These are phyloP conservation scores for Plasmodium berghei DNA, from an alignment of 169 alveolate genomes.

Conservation along the genomic window DNA sequence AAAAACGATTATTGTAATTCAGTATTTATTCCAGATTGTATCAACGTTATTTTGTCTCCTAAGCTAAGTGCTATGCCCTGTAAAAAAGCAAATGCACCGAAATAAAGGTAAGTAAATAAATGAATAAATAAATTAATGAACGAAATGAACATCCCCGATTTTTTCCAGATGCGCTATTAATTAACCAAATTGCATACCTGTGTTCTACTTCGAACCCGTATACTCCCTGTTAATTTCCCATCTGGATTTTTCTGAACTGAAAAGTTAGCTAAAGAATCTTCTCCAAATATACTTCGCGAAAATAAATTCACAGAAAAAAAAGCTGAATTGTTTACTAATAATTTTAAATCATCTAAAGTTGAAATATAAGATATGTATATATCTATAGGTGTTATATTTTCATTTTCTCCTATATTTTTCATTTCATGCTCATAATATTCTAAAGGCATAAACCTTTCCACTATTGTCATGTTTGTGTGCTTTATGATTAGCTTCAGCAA, in stretches of 20 bases:
- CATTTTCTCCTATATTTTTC: slow-evolving; percentile 51
- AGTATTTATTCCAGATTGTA: slow-evolving; percentile 50
- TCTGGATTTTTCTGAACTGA: slow-evolving; percentile 83
- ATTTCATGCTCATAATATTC: slow-evolving; percentile 60
- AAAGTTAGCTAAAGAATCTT: slow-evolving; percentile 93
- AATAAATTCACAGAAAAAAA: slow-evolving; percentile 93
- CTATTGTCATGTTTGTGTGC: slow-evolving; percentile 71
- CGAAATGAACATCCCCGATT: too few species aligned
- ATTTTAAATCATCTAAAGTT: slow-evolving; percentile 75
- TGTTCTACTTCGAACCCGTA: slow-evolving; percentile 80
- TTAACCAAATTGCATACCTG: slow-evolving; percentile 59
- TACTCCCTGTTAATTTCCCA: slow-evolving; percentile 80
- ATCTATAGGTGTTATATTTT: slow-evolving; percentile 71
- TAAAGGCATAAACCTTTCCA: slow-evolving; percentile 73
- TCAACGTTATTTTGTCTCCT: slow-evolving; percentile 68
- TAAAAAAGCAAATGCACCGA: not conserved
- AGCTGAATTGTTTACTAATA: slow-evolving; percentile 77
- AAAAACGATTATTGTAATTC: slow-evolving; percentile 6
- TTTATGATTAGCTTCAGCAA: slow-evolving; percentile 63
- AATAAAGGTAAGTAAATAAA: too few species aligned
- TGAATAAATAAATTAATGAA: not conserved
- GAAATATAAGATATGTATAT: slow-evolving; percentile 77
- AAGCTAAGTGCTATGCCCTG: slow-evolving; percentile 75
- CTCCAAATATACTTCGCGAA: slow-evolving; percentile 92
- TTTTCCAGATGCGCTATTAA: too few species aligned